A percentile compares a stretch with the other conserved stretches of the same genome.
These are phyloP conservation scores for Clavariopsis aquatica DNA, from an alignment of 495 filamentous ascomycete species.

Conservation along the genomic window DNA sequence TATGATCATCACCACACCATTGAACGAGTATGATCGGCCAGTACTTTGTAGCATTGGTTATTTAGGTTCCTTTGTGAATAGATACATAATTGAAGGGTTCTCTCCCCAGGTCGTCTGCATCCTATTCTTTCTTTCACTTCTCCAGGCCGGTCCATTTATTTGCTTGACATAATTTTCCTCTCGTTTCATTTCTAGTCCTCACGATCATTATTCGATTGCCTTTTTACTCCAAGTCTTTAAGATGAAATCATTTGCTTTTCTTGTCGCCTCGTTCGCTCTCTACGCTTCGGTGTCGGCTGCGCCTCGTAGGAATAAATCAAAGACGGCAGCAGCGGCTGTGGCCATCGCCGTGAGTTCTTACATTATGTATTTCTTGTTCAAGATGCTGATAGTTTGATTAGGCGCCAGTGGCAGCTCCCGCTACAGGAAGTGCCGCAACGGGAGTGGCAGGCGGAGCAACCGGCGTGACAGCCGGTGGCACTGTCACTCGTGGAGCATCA, in stretches of 20 bases:
- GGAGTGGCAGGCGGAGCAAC: neutral
- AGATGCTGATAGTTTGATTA: neutral
- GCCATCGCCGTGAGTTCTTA: neutral
- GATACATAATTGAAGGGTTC: neutral
- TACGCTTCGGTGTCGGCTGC: neutral
- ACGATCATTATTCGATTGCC: too few relatives aligned
- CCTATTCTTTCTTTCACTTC: neutral
- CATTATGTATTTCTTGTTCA: neutral
- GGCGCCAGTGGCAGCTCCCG: neutral
- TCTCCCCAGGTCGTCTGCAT: neutral
- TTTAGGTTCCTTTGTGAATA: neutral
- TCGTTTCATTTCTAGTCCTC: neutral
- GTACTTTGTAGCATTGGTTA: neutral
- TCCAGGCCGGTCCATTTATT: neutral
- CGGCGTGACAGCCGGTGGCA: neutral
- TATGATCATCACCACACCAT: slow-evolving; percentile 3
- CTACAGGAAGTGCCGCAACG: neutral
- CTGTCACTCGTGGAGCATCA: neutral
- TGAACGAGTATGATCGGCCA: neutral
- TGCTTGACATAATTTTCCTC: neutral
- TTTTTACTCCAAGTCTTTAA: neutral
- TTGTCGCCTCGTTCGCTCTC: neutral
- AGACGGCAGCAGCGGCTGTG: neutral
- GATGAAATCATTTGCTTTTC: neutral
- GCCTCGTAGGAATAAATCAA: neutral